Base-by-base conservation (phyloP, 352 stramenopile species). In the Thalassiosira ordinaria region DNA sequence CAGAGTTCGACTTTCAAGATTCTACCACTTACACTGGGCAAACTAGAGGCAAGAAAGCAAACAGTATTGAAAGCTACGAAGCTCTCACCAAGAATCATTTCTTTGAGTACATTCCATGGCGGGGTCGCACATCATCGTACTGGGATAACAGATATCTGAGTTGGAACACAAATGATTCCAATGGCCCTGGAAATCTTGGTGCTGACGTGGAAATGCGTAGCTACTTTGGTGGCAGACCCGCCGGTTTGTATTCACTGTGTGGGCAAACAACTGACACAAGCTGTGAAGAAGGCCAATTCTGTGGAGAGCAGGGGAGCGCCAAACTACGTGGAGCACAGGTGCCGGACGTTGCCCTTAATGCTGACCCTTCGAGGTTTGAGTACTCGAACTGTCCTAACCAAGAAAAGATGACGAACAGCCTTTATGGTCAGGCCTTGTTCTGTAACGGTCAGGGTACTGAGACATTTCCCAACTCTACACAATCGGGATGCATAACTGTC, bases 31-130 rank as follows among this genome's bases (percentile, higher is more conserved):
- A 85, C 55, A 77, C 22, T 11, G 51, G 49, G 8, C 70, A 60
- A 47, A 83, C 62, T 35, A 57, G 80, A 39, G 49, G 33, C 4
- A 59, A 75, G 13, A n/a, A 62, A 11, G 65, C 75, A 6, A 8
- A 65, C 39, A 89, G 89, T 8, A 80, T 91, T 27, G 88, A 95
- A 65, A 80, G 88, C 16, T 94, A 94, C 63, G 73, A 72, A 79
- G 85, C 82, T 11, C 61, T 89, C 7, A 65, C 84, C 29, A 31
- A 64, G 0, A 57, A 77, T 9, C 91, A 89, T 0, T 98, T 95
- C 74, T 95, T 84, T 52, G 91, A 94, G 39, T 98, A 97, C 85
- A 95, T 97, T 20, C 95, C 95, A 1, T 94, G 96, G 72, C 74
- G 82, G 26, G 76, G 87, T 6, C 92, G 93, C 24, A 92, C 91